Conservation (phyloP, 345 rosid species). For the Eucalyptus coolabah region DNA sequence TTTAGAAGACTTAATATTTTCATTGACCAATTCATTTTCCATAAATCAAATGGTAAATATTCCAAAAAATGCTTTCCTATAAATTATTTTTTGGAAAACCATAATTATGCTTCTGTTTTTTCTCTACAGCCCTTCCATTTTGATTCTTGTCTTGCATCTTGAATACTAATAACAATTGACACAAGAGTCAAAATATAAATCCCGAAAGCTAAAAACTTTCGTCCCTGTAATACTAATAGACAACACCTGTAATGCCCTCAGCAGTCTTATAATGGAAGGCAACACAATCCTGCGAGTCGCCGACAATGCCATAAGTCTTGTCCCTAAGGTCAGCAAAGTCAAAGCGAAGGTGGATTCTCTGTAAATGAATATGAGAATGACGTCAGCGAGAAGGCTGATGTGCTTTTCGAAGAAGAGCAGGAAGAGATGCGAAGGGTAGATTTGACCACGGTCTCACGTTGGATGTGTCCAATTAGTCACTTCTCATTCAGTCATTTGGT, state of each 20-base stretch:
- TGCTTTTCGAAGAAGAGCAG: background rate
- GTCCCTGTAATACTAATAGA: background rate
- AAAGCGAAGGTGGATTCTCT: background rate
- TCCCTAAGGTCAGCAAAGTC: background rate
- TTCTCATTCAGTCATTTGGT: background rate
- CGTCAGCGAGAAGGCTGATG: background rate
- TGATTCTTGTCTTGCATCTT: background rate
- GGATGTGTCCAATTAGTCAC: accelerated
- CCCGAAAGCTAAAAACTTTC: background rate
- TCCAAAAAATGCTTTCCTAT: accelerated
- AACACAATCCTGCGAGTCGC: background rate
- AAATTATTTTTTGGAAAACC: no score
- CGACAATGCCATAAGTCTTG: accelerated
- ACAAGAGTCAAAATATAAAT: background rate
- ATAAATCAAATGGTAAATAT: no score
- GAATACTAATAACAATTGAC: background rate
- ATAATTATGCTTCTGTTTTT: background rate
- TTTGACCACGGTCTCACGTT: background rate
- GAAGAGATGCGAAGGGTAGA: background rate
- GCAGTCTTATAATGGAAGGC: background rate
- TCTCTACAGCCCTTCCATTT: background rate
- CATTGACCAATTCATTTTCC: no score
- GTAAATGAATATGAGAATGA: background rate
- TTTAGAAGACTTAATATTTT: no score
- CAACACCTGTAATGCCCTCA: background rate